Conservation (phyloP, 768 basidiomycete species). For the Lactarius akahatsu region DNA sequence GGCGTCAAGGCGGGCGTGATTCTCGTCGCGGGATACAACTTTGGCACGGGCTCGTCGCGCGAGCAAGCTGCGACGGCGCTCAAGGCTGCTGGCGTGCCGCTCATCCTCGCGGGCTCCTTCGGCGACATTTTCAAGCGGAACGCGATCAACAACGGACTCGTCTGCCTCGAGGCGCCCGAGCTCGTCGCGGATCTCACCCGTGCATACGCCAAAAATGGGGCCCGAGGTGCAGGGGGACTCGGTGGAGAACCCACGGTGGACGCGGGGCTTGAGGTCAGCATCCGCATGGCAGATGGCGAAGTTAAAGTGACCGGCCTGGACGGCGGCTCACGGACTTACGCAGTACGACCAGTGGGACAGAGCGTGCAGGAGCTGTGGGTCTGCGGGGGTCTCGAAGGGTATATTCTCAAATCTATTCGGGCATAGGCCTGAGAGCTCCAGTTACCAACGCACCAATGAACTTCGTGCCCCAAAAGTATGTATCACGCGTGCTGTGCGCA, state of each 20-base stretch:
- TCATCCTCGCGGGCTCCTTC: constrained; percentile 97
- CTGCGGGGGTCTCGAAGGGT: constrained; percentile 91
- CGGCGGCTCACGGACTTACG: constrained; percentile 56
- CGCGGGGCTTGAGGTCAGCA: constrained; percentile 58
- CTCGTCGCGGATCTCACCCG: constrained; percentile 82
- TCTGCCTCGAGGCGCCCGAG: constrained; percentile 91
- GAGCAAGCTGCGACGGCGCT: constrained; percentile 99
- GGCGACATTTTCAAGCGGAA: constrained; percentile 99
- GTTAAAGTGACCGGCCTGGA: constrained; percentile 50
- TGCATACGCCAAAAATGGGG: constrained; percentile 68
- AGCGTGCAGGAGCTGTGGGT: constrained; percentile 99
- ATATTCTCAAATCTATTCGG: constrained; percentile 72
- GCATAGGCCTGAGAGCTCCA: constrained; percentile 30
- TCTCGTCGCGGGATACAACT: constrained; percentile 93
- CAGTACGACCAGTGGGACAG: constrained; percentile 74
- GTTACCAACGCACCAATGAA: not conserved
- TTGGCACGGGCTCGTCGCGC: constrained; percentile 96
- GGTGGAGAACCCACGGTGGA: constrained; percentile 85
- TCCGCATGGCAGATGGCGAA: constrained; percentile 70
- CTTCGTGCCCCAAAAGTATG: not conserved
- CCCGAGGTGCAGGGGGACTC: constrained; percentile 73
- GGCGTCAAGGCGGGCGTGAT: constrained; percentile 60
- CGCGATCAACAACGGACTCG: constrained; percentile 96
- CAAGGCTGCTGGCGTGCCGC: constrained; percentile 86
- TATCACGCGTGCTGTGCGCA: not conserved